Evolutionary conservation across 345 rosid genomes (phyloP).

Genomic region (Pistacia atlantica): DNA sequence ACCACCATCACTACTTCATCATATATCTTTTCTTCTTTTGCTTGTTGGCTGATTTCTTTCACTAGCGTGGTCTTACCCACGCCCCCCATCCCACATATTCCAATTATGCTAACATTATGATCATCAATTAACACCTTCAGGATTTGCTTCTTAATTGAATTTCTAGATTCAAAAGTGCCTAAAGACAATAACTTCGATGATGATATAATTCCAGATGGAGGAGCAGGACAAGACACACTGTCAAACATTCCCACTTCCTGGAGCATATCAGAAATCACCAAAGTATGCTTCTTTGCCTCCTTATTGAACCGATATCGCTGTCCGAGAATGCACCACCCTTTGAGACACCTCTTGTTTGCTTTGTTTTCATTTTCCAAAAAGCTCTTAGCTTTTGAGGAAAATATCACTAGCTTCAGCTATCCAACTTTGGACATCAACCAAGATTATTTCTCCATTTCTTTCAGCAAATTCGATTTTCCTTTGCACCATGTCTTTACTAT

Average conservation of each 20-base stretch:
- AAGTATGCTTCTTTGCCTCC: too few species aligned
- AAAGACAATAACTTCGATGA: not conserved
- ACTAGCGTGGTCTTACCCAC: slow-evolving; percentile 17
- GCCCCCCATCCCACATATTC: slow-evolving; percentile 22
- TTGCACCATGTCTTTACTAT: not conserved
- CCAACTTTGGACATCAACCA: not conserved
- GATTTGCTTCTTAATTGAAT: not conserved
- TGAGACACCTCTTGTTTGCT: too few species aligned
- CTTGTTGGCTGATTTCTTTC: slow-evolving; percentile 8
- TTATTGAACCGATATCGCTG: too few species aligned
- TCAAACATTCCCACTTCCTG: too few species aligned
- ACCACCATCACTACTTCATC: slow-evolving; percentile 8
- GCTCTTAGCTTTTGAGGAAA: too few species aligned
- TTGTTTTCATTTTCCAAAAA: too few species aligned
- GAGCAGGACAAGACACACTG: too few species aligned
- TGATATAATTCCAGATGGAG: not conserved
- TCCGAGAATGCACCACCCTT: too few species aligned
- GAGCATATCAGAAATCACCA: too few species aligned
- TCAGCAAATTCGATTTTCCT: too few species aligned
- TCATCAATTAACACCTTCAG: not conserved
- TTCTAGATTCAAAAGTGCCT: not conserved
- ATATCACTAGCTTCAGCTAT: too few species aligned
- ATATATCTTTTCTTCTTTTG: not conserved
- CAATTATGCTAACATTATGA: slow-evolving; percentile 5
- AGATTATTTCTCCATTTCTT: not conserved